Conservation (phyloP, 163 green algal species). For the Volvox carteri region DNA sequence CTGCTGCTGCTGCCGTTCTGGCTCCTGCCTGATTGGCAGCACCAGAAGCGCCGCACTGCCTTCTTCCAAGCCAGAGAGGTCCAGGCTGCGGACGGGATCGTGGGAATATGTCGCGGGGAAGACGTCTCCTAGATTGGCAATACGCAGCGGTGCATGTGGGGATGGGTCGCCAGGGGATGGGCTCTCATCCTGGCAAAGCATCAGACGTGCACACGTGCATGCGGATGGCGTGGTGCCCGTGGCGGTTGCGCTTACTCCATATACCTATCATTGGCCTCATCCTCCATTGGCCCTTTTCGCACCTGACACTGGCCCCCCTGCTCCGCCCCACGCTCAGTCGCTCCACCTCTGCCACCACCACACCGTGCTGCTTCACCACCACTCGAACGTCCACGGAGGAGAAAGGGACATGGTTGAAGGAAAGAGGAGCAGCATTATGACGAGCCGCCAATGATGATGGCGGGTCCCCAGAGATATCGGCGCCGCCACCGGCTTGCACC, state of each 20-base stretch:
- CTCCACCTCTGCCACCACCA: constrained; percentile 49
- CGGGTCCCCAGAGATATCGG: background rate
- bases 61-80: constrained; percentile 1
- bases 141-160: no score
- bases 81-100: no score
- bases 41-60: constrained; percentile 29
- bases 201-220: no score
- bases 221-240: no score
- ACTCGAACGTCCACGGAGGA: constrained; percentile 13
- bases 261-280: no score
- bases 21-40: background rate
- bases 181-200: no score
- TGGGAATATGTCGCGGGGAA: no score
- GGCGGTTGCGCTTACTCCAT: no score
- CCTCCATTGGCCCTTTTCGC: no score
- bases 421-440: no score
- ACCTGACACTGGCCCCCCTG: constrained; percentile 27
- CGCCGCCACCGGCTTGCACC: background rate
- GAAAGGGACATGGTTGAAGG: background rate
- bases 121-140: no score
- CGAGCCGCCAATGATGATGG: background rate
- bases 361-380: constrained; percentile 38
- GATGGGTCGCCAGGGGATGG: no score
- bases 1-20: background rate
- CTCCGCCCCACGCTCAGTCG: background rate